Percentiles rank a stretch among this genome's conserved stretches.
Evolutionary conservation across 2,329 filamentous ascomycete genomes (phyloP).

Genomic region (Helicocarpus griseus): DNA sequence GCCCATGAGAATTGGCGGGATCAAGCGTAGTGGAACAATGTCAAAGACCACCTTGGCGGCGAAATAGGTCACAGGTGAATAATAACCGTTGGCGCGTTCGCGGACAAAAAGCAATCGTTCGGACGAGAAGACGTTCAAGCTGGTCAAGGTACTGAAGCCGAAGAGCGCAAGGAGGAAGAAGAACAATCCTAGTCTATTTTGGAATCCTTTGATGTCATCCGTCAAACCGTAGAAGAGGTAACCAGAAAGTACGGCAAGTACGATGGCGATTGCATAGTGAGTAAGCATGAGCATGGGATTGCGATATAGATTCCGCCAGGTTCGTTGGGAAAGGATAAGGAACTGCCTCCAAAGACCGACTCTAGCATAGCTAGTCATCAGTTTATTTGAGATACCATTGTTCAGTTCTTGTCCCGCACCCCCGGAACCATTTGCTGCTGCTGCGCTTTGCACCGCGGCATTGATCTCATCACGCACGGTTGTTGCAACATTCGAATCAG

Average conservation of each 20-base stretch:
- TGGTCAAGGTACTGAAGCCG: conserved; percentile 92
- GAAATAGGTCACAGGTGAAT: conserved; percentile 88
- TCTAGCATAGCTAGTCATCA: conserved; percentile 73
- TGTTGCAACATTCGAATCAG: conserved; percentile 64
- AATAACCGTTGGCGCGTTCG: conserved; percentile 94
- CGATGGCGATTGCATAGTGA: conserved; percentile 92
- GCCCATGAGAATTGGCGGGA: conserved; percentile 91
- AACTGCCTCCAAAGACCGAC: conserved; percentile 76
- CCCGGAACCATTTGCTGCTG: conserved; percentile 56
- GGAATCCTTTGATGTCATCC: conserved; percentile 93
- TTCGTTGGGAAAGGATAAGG: conserved; percentile 75
- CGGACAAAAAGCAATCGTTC: conserved; percentile 86
- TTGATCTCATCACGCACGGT: conserved; percentile 70
- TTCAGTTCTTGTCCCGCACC: conserved; percentile 47
- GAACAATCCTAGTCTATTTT: conserved; percentile 93
- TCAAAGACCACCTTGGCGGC: conserved; percentile 96
- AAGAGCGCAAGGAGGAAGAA: conserved; percentile 95
- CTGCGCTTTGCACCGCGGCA: conserved; percentile 54
- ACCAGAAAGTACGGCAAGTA: conserved; percentile 86
- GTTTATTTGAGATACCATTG: conserved; percentile 38
- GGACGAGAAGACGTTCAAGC: conserved; percentile 82
- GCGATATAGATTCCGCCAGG: conserved; percentile 94
- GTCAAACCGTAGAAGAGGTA: conserved; percentile 95
- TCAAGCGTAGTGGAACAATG: conserved; percentile 83
- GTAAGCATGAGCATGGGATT: conserved; percentile 98